These are phyloP conservation scores for Phytopythium delawarense DNA, from an alignment of 352 stramenopile species.

Conservation along the genomic window DNA sequence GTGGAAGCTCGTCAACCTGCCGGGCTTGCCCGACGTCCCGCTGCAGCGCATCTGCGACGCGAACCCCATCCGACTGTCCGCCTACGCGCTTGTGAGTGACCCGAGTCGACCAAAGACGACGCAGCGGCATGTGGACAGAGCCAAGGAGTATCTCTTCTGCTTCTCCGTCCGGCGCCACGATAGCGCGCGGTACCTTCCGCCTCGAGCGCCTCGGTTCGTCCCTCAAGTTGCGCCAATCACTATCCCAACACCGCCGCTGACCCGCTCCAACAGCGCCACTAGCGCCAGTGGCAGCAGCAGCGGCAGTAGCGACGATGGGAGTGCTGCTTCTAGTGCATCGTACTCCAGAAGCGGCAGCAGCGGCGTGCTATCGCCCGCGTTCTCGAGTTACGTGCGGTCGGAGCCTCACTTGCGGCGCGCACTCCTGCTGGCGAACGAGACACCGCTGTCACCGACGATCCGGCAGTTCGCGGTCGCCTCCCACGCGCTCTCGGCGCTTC, in stretches of 20 bases:
- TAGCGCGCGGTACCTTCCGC: neutral
- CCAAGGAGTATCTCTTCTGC: slow-evolving; percentile 45
- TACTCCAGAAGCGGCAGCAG: neutral
- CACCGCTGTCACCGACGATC: slow-evolving; percentile 4
- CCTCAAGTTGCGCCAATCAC: slow-evolving; percentile 4
- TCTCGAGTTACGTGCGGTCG: slow-evolving; percentile 2
- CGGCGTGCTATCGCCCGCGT: slow-evolving; percentile 1
- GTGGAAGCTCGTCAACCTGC: slow-evolving; percentile 46
- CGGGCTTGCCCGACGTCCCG: slow-evolving; percentile 34
- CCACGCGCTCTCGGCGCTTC: slow-evolving; percentile 20
- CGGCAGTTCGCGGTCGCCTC: slow-evolving; percentile 8
- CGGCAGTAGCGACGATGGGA: slow-evolving; percentile 2
- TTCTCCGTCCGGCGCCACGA: slow-evolving; percentile 38
- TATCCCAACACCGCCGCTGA: neutral
- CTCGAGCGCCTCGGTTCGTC: slow-evolving; percentile 1
- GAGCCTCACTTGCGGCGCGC: neutral
- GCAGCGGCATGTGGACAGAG: slow-evolving; percentile 13
- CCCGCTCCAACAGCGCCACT: neutral
- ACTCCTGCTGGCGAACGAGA: slow-evolving; percentile 1
- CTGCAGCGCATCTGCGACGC: slow-evolving; percentile 27
- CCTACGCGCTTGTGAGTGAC: slow-evolving; percentile 24
- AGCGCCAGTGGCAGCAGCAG: slow-evolving; percentile 7
- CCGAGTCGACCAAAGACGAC: neutral
- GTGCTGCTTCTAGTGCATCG: neutral
- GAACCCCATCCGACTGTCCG: slow-evolving; percentile 37